Evolutionary conservation across 2,329 filamentous ascomycete genomes (phyloP).

Genomic region (Aspergillus sp.): DNA sequence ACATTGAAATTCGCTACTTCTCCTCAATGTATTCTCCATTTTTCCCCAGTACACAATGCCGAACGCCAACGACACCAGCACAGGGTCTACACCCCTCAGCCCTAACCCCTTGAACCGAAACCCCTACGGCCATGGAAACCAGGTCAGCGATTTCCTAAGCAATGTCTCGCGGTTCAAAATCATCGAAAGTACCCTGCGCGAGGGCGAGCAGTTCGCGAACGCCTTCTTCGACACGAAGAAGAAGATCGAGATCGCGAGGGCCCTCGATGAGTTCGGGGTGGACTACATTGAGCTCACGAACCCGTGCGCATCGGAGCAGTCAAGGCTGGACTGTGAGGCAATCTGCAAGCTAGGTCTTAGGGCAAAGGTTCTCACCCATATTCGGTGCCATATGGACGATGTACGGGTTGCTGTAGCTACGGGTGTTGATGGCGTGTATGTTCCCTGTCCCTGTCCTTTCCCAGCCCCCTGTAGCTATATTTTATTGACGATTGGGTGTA

Average conservation of each 20-base stretch:
- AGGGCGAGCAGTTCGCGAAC: slow-evolving; percentile 75
- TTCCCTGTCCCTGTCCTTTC: no score
- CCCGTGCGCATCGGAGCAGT: slow-evolving; percentile 83
- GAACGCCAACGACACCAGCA: no score
- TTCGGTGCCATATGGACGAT: slow-evolving; percentile 82
- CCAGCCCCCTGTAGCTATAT: no score
- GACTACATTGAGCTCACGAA: slow-evolving; percentile 91
- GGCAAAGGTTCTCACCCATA: slow-evolving; percentile 68
- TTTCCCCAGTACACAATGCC: no score
- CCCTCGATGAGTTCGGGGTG: slow-evolving; percentile 81
- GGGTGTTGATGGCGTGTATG: slow-evolving; percentile 74
- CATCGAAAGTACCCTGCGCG: slow-evolving; percentile 74
- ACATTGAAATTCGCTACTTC: no score
- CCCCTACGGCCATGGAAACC: slow-evolving; percentile 47
- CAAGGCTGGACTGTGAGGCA: slow-evolving; percentile 78
- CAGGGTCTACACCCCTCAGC: slow-evolving; percentile 44
- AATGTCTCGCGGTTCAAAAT: slow-evolving; percentile 78
- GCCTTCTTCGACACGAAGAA: slow-evolving; percentile 71
- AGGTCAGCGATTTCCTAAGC: slow-evolving; percentile 72
- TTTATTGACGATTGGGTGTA: no score
- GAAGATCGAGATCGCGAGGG: slow-evolving; percentile 75
- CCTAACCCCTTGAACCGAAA: slow-evolving; percentile 39
- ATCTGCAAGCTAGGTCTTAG: slow-evolving; percentile 94
- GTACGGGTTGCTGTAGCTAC: slow-evolving; percentile 79
- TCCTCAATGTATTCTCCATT: no score